Base-by-base conservation (phyloP, 306 rosid species). In the Ceratonia siliqua region DNA sequence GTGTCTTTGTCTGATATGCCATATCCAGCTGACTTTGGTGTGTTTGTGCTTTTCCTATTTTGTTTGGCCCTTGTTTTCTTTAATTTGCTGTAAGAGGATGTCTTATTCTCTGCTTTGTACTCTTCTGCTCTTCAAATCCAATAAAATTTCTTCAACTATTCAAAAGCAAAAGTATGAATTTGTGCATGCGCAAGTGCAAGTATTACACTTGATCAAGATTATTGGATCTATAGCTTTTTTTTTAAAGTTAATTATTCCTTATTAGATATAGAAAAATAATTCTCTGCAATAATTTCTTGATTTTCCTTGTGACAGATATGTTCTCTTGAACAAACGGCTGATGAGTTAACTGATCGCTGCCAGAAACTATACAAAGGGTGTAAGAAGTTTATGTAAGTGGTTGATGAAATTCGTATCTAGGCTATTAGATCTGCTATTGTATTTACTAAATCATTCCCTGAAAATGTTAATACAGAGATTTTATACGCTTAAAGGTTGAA, bases 341-440 rank as follows among this genome's bases (percentile, higher is more conserved):
- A 92, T 41, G 96, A 90, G 80, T 50, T 94, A 83, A 88, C 86
- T 68, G 93, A 85, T 48, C 95, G 96, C 53, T 94, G 96, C 86
- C 90, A 86, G 69, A 83, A 74, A 2, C 77, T 94, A 64, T 83
- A 67, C 79, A 81, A 82, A 59, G 99, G 97, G 74, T 90, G 89
- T 74, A 85, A 78, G 84, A 92, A 84, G 82, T 90, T 87, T 77
- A 85, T 88, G 99, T 92, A 83, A 92, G 99, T 87, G 45, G 15
- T 74, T 28, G 14, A 24, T 57, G 21, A 50, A 72, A 27, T 79
- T 76, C 27, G 20, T 39, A 0, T 52, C 66, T 70, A 2, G 28
- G 56, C 41, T 62, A 27, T 49, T 58, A 18, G 32, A 52, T 54
- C 39, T 9, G 14, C 62, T 74, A 64, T 42, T 58, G 24, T 8